Percentiles rank a stretch among this genome's conserved stretches.
Evolutionary conservation across 495 filamentous ascomycete genomes (phyloP).

Genomic region (Acidomyces sp.): DNA sequence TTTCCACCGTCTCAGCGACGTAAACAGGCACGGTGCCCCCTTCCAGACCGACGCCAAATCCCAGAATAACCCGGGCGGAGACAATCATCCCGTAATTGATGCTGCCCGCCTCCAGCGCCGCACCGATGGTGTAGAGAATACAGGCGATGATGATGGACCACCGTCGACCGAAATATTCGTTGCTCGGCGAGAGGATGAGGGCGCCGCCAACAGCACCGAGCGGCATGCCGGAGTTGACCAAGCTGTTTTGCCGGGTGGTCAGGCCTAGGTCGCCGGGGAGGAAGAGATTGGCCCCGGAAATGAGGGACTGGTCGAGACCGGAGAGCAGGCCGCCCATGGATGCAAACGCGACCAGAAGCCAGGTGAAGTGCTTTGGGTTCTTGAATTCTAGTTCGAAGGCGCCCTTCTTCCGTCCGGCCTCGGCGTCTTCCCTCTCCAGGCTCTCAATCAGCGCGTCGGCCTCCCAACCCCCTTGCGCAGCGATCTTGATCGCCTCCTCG

Average conservation of each 20-base stretch:
- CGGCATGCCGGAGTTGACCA: constrained; percentile 47
- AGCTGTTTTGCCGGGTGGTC: constrained; percentile 34
- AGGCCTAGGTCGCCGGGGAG: constrained; percentile 38
- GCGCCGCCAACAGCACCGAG: constrained; percentile 49
- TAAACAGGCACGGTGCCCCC: constrained; percentile 50
- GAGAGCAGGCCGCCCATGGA: constrained; percentile 50
- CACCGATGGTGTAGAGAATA: constrained; percentile 46
- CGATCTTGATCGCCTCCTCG: constrained; percentile 14
- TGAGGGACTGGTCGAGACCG: constrained; percentile 49
- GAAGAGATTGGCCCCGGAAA: constrained; percentile 46
- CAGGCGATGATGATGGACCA: constrained; percentile 48
- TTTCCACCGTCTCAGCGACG: constrained; percentile 38
- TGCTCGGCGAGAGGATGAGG: constrained; percentile 41
- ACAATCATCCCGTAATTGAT: constrained; percentile 49
- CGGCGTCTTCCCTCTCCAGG: constrained; percentile 18
- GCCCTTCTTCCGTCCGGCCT: constrained; percentile 22
- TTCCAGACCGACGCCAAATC: constrained; percentile 47
- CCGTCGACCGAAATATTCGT: constrained; percentile 44
- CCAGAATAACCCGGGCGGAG: constrained; percentile 45
- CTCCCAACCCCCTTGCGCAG: constrained; percentile 20
- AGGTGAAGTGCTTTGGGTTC: constrained; percentile 40
- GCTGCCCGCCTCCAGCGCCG: constrained; percentile 45
- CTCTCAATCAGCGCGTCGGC: constrained; percentile 21
- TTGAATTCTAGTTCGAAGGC: constrained; percentile 25
- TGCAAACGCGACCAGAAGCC: constrained; percentile 48